Conservation (phyloP, 164 flowering plant genomes). For the Magnolia officinalis region DNA sequence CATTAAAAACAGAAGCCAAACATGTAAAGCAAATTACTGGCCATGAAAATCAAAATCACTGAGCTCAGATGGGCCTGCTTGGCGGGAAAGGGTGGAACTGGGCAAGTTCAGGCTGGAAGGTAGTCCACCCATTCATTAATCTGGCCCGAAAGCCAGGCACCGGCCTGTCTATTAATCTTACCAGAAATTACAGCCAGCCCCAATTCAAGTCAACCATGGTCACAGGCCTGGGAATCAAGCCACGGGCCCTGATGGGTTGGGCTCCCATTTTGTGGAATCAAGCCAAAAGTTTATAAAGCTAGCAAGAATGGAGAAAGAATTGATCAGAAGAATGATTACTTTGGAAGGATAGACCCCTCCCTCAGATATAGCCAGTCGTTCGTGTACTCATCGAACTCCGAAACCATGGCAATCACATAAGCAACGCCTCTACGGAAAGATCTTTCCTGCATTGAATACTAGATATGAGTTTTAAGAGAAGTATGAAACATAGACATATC, state of each 20-base stretch:
- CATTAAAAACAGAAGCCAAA: constrained; percentile 7
- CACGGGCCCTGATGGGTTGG: not conserved
- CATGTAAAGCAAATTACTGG: not conserved
- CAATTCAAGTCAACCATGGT: too few relatives aligned
- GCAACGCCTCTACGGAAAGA: constrained; percentile 75
- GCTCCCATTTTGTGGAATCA: not conserved
- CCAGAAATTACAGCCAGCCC: too few relatives aligned
- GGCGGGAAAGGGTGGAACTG: not conserved
- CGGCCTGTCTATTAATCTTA: too few relatives aligned
- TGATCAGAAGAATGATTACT: constrained; percentile 41
- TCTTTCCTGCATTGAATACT: constrained; percentile 54
- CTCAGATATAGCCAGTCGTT: constrained; percentile 92
- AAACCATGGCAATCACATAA: constrained; percentile 84
- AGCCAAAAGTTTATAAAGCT: not conserved
- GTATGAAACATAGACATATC: not conserved
- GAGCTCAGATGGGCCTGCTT: not conserved
- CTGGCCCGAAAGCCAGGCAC: too few relatives aligned
- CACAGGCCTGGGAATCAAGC: not conserved
- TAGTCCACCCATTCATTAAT: too few relatives aligned
- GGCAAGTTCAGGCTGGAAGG: not conserved
- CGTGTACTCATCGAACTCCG: constrained; percentile 95
- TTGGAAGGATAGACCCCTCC: constrained; percentile 84
- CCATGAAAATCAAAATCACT: not conserved
- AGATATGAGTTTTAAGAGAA: not conserved
- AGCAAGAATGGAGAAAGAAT: constrained; percentile 1